Conservation (phyloP, 192 early-diverging fungal genomes). For the Jimgerdemannia flammicorona region DNA sequence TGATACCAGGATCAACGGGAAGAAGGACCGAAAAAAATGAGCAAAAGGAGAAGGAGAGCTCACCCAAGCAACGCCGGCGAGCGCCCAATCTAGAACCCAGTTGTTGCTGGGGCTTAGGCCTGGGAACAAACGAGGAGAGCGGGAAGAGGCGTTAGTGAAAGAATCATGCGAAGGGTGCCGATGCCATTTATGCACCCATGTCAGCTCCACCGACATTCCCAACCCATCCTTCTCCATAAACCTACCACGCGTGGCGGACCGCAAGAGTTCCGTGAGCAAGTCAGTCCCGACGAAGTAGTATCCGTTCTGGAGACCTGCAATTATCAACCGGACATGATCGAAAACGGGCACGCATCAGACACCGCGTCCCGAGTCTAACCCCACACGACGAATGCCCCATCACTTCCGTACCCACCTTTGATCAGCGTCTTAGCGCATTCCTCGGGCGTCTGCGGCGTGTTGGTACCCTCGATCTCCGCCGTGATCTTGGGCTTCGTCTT, state of each 20-base stretch:
- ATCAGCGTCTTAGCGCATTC: slow-evolving; percentile 54
- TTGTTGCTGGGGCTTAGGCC: too few relatives aligned
- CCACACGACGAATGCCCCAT: not conserved
- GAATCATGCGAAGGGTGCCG: too few relatives aligned
- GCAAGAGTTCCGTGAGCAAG: slow-evolving; percentile 21
- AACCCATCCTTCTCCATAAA: not conserved
- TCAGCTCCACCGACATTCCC: too few relatives aligned
- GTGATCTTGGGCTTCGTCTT: slow-evolving; percentile 69
- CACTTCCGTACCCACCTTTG: slow-evolving; percentile 16
- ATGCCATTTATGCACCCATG: too few relatives aligned
- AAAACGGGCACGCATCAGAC: not conserved
- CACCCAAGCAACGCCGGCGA: too few relatives aligned
- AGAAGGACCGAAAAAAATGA: too few relatives aligned
- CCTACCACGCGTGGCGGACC: slow-evolving; percentile 23
- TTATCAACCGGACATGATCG: not conserved
- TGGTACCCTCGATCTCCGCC: slow-evolving; percentile 64
- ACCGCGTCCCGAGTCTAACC: not conserved
- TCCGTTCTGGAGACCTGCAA: slow-evolving; percentile 13
- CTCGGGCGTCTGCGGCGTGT: slow-evolving; percentile 53
- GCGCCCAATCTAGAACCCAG: too few relatives aligned
- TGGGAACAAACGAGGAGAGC: too few relatives aligned
- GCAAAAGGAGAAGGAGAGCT: too few relatives aligned
- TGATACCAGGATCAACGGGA: too few relatives aligned
- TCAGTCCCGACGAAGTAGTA: slow-evolving; percentile 31
- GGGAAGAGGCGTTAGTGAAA: too few relatives aligned